Evolutionary conservation across 2,329 filamentous ascomycete genomes (phyloP), one percentile per base, ranked within the genome.

Genomic region (Penicillium janthinellum): DNA sequence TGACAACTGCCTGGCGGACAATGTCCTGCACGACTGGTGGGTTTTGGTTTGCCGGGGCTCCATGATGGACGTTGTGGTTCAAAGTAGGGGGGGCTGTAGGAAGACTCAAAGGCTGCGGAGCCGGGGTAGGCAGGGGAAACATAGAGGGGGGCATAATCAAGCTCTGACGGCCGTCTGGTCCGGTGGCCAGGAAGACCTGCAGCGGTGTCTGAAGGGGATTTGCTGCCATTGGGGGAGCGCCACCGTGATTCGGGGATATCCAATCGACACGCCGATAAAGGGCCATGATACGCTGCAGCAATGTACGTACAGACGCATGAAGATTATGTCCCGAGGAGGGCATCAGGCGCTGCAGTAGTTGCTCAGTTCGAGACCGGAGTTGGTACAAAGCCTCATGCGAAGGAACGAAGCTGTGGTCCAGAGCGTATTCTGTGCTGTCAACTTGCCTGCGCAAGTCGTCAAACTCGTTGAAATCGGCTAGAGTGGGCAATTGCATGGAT

Each of bases 1-100:
- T 73, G 10, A 73, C 56, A 2, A 72, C 59, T 15, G 67, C 73
- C 55, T 74, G 73, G 47, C 73, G 75, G 7, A 75, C 68, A 31
- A 67, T 68, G 15, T 77, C 73, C 47, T 71, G 69, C 56, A 72
- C 63, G 14, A 64, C 64, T 3, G 62, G 66, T 22, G 66, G 45
- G 41, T 17, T 28, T 56, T 3, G 61, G 61, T 22, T 42, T 38
- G 8, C 61, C 42, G 14, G 62, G 7, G 3, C 14, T 14, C 11
- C 38, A 17, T 53, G 37, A 42, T 53, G 14, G 14, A 31, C 7
- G 11, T 31, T 15, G 39, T 42, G 31, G 15, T 17, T 12, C 20
- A 14, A 22, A 14, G 25, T 25, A 25, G 28, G 34, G 25, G 38
- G 17, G 38, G 15, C 10, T 14, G 38, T 31, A n/a, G 1, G 37